Evolutionary conservation across 305 asterid species (phyloP).

Genomic region (Plantago rigida): DNA sequence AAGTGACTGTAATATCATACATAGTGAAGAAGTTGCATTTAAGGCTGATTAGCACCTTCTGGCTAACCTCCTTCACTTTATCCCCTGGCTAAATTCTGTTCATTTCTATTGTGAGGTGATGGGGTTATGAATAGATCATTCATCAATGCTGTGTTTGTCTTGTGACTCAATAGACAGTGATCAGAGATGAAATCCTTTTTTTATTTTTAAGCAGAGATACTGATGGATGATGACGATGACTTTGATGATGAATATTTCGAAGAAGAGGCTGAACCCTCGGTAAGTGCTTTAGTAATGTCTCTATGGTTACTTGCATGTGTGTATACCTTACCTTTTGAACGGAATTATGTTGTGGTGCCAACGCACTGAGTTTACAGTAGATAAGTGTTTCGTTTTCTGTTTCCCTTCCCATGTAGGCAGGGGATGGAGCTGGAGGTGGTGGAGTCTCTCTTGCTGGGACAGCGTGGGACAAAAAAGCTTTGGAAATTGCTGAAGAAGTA

Average conservation of each 20-base stretch:
- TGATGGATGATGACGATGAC: neutral
- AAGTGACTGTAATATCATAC: no score
- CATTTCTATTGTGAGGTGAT: no score
- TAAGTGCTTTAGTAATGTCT: conserved; percentile 28
- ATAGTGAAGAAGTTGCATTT: no score
- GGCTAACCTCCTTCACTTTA: no score
- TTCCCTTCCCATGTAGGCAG: conserved; percentile 39
- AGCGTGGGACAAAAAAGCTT: conserved; percentile 61
- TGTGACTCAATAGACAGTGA: neutral
- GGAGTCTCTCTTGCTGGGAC: conserved; percentile 73
- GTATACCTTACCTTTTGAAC: neutral
- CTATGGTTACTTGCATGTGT: neutral
- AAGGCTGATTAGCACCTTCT: no score
- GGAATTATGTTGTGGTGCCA: neutral
- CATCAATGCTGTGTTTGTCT: no score
- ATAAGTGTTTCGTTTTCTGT: conserved; percentile 5
- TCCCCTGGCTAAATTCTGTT: no score
- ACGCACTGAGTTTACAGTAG: neutral
- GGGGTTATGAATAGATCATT: no score
- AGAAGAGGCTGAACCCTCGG: conserved; percentile 55
- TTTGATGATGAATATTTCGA: conserved; percentile 51
- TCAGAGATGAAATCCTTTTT: neutral
- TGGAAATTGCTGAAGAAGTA: conserved; percentile 71
- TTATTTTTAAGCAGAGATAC: neutral
- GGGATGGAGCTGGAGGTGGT: conserved; percentile 91